Base-by-base conservation (phyloP, 257 asterid species). In the Catharanthus roseus region DNA sequence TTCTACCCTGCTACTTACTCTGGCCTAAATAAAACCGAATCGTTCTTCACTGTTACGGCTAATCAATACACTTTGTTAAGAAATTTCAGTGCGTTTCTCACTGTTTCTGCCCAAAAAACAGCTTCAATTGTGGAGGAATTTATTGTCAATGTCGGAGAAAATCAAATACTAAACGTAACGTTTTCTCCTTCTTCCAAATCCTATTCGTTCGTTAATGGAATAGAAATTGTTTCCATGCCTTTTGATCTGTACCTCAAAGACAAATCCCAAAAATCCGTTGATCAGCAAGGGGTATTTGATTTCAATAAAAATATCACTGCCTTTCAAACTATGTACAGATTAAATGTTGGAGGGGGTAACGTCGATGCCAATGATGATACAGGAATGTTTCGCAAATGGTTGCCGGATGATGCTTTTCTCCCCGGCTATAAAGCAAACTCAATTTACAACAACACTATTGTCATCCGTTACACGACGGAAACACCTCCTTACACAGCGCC, bases 341-440 rank as follows among this genome's bases (percentile, higher is more conserved):
- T 89, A 8, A 85, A 89, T 54, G 86, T 84, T 2, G 96, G 89
- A 10, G 85, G 86, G 1, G 0, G 0, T 0, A 0, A 0, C 1
- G 68, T 85, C 2, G 4, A 0, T 3, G 68, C 49, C 0, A 34
- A 31, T 0, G 21, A 33, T 0, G 92, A 89, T 42, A 77, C 85
- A 15, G 92, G 95, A 33, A 83, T 85, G 96, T 85, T 75, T 47
- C 88, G 93, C 2, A 45, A n/a, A 31, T 89, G 96, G 96, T 0
- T 1, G 15, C 0, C 0, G 1, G 93, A 85, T 67, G 57, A 67
- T 0, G 1, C 10, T 1, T 77, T 55, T 75, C 5, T 79, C 8
- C 3, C 68, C 0, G 0, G 29, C 42, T 3, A 38, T 60, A 0
- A 0, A 0, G 77, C 82, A 12, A 62, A 56, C 4, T 47, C 19